phyloP scores from a whole-genome alignment of 345 rosid genomes.

The Populus pruinosa region DNA sequence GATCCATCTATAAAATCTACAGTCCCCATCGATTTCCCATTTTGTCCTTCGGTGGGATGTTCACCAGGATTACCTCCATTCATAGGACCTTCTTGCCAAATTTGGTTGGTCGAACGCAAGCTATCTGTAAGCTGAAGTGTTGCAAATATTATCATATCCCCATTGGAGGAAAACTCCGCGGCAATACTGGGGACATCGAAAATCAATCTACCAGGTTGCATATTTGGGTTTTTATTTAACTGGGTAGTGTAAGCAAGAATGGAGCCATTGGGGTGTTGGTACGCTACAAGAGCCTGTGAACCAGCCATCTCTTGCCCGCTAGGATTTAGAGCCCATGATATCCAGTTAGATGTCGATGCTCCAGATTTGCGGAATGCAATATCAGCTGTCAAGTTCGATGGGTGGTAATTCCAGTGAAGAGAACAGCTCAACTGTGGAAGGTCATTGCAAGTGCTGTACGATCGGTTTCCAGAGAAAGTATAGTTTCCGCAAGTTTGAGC shows the following conservation, averaged over 20 bases:
- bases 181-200: constrained; percentile 41
- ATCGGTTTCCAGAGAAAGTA: constrained; percentile 32
- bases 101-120: constrained; percentile 37
- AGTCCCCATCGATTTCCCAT: constrained; percentile 28
- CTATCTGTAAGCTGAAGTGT: constrained; percentile 38
- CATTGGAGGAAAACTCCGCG: constrained; percentile 16
- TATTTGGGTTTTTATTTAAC: background rate
- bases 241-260: constrained; percentile 40
- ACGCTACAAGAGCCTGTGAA: constrained; percentile 64
- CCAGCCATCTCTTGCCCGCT: constrained; percentile 34
- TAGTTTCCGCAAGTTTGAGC: constrained; percentile 39
- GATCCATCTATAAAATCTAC: constrained; percentile 50
- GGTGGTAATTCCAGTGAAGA: constrained; percentile 62
- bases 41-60: constrained; percentile 29
- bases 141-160: constrained; percentile 61
- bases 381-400: constrained; percentile 37
- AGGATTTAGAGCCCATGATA: constrained; percentile 75
- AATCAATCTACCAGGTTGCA: constrained; percentile 31
- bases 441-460: constrained; percentile 31
- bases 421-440: constrained; percentile 49
- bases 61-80: rapidly evolving
- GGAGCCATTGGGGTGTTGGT: constrained; percentile 33
- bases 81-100: constrained; percentile 71
- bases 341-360: constrained; percentile 42
- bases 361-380: constrained; percentile 55